Evolutionary conservation across 345 rosid species (phyloP), one percentile per base, ranked within the genome.

Genomic region (Conringia planisiliqua): DNA sequence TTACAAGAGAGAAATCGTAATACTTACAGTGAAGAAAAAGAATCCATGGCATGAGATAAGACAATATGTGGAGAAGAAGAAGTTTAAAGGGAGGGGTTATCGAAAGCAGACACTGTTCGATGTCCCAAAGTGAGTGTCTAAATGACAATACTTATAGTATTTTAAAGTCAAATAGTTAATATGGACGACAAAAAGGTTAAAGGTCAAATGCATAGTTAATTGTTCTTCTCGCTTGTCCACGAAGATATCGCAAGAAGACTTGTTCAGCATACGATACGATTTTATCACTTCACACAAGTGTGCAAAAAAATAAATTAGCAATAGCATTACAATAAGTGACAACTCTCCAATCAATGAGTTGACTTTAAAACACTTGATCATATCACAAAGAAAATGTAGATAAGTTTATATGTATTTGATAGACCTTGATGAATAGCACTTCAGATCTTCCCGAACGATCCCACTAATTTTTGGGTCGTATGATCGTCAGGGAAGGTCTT

Each of bases 1-100:
- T 11, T 16, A 20, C 2, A 32, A 58, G 20, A 46, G 32, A 71
- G 62, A 50, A 17, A 50, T 62, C 11, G 56, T 54, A 42, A 10
- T 26, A n/a, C 61, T 74, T 66, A 74, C 78, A 27, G 18, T 26
- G 44, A 36, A 57, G 54, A 66, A 29, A 29, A 29, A 74, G 72
- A 38, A 18, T 56, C 51, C 78, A 74, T 74, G 50, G 60, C 20
- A 6, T 35, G 26, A n/a, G n/a, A n/a, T n/a, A n/a, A n/a, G n/a
- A n/a, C n/a, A n/a, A n/a, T n/a, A n/a, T n/a, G n/a, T 22, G 33
- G 26, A 57, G 55, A 40, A 72, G 7, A 52, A 26, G 40, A 16
- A n/a, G 35, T 35, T 24, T 3, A n/a, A 17, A 22, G 0, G 22
- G 22, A 50, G 6, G 0, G 7, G 6, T 27, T 50, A 10, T 51